Percentiles rank a stretch among this genome's conserved stretches.
Evolutionary conservation across 805 yeast genomes (phyloP).

Genomic region (Starmerella roubikii): DNA sequence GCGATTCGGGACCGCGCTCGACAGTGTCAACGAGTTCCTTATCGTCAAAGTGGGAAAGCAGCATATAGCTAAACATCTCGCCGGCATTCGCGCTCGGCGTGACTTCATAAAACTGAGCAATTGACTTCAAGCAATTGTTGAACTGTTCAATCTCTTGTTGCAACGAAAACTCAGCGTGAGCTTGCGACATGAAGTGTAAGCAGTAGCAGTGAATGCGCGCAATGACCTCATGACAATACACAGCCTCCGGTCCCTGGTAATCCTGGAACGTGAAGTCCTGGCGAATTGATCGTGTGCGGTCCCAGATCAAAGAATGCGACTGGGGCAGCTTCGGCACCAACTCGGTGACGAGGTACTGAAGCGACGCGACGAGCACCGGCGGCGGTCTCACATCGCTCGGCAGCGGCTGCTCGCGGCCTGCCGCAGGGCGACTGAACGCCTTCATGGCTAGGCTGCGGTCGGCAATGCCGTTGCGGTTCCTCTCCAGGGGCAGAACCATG

Average conservation of each 20-base stretch:
- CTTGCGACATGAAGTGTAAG: slow-evolving; percentile 64
- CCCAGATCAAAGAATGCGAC: slow-evolving; percentile 88
- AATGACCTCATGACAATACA: slow-evolving; percentile 82
- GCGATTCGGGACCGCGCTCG: slow-evolving; percentile 49
- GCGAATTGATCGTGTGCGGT: slow-evolving; percentile 87
- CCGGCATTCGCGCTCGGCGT: slow-evolving; percentile 73
- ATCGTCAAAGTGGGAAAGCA: slow-evolving; percentile 67
- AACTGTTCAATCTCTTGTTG: slow-evolving; percentile 95
- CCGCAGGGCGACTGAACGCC: slow-evolving; percentile 92
- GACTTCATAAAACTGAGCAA: slow-evolving; percentile 65
- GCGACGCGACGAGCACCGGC: slow-evolving; percentile 45
- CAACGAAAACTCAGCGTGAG: slow-evolving; percentile 56
- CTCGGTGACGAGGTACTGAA: slow-evolving; percentile 56
- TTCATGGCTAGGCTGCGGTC: slow-evolving; percentile 56
- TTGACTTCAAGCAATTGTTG: slow-evolving; percentile 77
- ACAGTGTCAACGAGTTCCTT: slow-evolving; percentile 69
- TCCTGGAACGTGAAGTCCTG: slow-evolving; percentile 96
- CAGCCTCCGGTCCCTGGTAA: slow-evolving; percentile 83
- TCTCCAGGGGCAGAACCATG: slow-evolving; percentile 68
- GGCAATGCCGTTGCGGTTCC: slow-evolving; percentile 46
- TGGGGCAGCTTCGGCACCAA: slow-evolving; percentile 59
- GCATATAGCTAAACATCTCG: slow-evolving; percentile 79
- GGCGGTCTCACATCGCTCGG: slow-evolving; percentile 98
- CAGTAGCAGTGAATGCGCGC: slow-evolving; percentile 76
- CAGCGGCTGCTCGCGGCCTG: slow-evolving; percentile 94